Base-by-base conservation (phyloP, 495 filamentous ascomycete genomes). In the Daldinia grandis region DNA sequence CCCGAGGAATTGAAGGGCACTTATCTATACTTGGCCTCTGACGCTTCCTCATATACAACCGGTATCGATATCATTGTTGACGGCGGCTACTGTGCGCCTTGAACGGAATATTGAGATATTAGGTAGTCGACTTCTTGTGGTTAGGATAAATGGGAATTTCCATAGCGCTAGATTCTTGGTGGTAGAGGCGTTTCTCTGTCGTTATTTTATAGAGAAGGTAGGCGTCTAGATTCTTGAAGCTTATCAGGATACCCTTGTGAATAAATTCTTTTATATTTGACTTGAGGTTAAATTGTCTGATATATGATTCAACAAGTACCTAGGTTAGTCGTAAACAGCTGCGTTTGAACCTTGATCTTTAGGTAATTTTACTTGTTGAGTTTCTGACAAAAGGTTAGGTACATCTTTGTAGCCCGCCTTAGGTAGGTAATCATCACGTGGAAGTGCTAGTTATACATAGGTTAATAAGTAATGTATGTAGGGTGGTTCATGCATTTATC, bases 11-110 rank as follows among this genome's bases (percentile, higher is more conserved):
- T 97, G 56, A 97, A 97, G 83, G 94, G 94, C 6, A 92, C 91
- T 5, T 97, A 91, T 74, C 80, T 97, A n/a, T 97, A 95, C 76
- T 79, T 97, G 62, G 93, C 93, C 4, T 92, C 89, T 15, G 93
- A 97, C 79, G 93, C 93, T 2, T 85, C 88, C 5, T 89, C 89
- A 42, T 97, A 94, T 79, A 97, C 90, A 17, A 98, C 93, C 1
- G 95, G 93, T 6, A 81, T 81, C 6, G 92, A 96, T 80, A 80
- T 97, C 50, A 73, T 89, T 42, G 88, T 95, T 66, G 93, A 97
- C 76, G 93, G 93, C 4, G 84, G 84, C 24, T 86, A 86, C 58
- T 81, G 81, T 64, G 77, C 76, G 10, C 78, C 81, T n/a, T 85
- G 67, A 72, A 58, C 10, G 10, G 60, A 14, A 2, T 5, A 14